phyloP scores from a whole-genome alignment of 371 early-diverging fungal species.

The Lichtheimia ornata region DNA sequence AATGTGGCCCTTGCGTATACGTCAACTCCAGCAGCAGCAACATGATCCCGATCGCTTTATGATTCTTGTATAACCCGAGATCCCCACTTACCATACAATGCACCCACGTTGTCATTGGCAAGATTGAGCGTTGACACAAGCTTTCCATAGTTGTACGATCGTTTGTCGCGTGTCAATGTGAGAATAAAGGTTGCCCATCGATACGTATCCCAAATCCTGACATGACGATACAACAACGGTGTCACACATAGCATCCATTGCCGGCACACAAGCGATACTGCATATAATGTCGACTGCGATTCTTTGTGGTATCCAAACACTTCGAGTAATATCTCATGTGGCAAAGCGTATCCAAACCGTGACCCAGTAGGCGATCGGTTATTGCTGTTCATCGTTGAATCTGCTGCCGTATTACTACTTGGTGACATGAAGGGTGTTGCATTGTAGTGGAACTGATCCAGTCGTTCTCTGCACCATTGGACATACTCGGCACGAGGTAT shows the following conservation, averaged over 20 bases:
- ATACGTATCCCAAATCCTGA: conserved; percentile 53
- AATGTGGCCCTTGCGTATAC: background rate
- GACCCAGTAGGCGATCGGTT: conserved; percentile 2
- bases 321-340: conserved; percentile 49
- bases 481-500: conserved; percentile 11
- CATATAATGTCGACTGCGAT: conserved; percentile 39
- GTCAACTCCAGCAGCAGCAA: conserved; percentile 1
- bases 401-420: background rate
- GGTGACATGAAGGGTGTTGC: background rate
- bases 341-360: conserved; percentile 28
- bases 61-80: no score
- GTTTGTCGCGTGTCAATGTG: conserved; percentile 47
- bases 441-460: background rate
- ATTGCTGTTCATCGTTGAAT: background rate
- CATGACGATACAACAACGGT: conserved; percentile 52
- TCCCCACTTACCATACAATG: no score
- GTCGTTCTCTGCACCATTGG: conserved; percentile 10
- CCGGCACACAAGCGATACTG: conserved; percentile 50
- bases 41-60: conserved; percentile 3
- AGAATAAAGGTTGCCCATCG: conserved; percentile 65
- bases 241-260: conserved; percentile 60
- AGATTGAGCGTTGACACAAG: conserved; percentile 35
- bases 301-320: conserved; percentile 38
- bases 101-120: conserved; percentile 20
- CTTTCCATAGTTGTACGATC: conserved; percentile 33